phyloP scores from a whole-genome alignment of 805 yeast species.

The Candida xyloterini region DNA sequence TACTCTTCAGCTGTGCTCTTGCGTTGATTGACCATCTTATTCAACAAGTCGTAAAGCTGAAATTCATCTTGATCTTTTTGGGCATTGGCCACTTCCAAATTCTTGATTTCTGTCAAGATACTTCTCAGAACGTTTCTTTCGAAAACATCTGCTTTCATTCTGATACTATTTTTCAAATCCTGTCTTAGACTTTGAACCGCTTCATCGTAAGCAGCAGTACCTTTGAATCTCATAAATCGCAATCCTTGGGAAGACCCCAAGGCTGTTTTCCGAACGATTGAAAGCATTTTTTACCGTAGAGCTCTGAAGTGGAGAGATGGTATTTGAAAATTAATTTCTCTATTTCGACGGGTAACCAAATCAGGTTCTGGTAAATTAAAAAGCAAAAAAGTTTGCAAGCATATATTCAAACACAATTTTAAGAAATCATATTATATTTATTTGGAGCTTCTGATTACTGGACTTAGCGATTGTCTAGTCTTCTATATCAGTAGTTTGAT shows the following conservation, averaged over 20 bases:
- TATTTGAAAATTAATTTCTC: not conserved
- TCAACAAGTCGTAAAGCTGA: slow-evolving; percentile 31
- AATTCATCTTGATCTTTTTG: slow-evolving; percentile 31
- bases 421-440: not conserved
- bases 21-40: slow-evolving; percentile 41
- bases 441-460: not conserved
- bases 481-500: not conserved
- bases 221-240: slow-evolving; percentile 22
- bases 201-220: slow-evolving; percentile 29
- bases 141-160: slow-evolving; percentile 33
- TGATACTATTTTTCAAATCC: slow-evolving; percentile 34
- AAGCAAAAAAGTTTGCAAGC: slow-evolving; percentile 1
- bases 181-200: slow-evolving; percentile 27
- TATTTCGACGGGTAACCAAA: not conserved
- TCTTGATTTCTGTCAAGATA: slow-evolving; percentile 39
- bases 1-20: slow-evolving; percentile 37
- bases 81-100: slow-evolving; percentile 34
- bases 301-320: slow-evolving; percentile 4
- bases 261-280: not conserved
- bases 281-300: slow-evolving; percentile 1
- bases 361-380: not conserved
- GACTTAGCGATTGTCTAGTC: not conserved
- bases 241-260: not conserved
- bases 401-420: not conserved
- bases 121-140: slow-evolving; percentile 41